These are phyloP conservation scores for Ophiostoma sp. DNA, from an alignment of 2,329 filamentous ascomycete species.

Conservation along the genomic window DNA sequence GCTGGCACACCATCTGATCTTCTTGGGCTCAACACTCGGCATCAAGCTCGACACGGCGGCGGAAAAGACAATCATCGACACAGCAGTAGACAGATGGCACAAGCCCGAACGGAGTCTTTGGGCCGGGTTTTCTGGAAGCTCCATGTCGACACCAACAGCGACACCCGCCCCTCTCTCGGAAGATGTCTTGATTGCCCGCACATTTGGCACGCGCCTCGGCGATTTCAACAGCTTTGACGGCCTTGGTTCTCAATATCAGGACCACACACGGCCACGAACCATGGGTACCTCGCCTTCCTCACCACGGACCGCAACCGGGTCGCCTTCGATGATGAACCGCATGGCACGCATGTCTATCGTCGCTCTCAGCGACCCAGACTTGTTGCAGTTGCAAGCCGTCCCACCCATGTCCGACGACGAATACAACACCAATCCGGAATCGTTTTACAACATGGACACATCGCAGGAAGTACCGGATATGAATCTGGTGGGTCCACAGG, in stretches of 20 bases:
- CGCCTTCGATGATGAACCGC: neutral
- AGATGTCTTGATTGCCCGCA: neutral
- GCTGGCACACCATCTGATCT: conserved; percentile 38
- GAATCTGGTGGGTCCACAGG: neutral
- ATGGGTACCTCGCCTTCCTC: neutral
- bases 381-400: conserved; percentile 28
- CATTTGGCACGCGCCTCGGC: neutral
- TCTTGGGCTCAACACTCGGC: conserved; percentile 35
- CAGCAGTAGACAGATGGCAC: conserved; percentile 36
- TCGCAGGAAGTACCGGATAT: conserved; percentile 20
- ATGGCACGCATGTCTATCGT: conserved; percentile 28
- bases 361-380: conserved; percentile 30
- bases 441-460: conserved; percentile 34
- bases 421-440: conserved; percentile 32
- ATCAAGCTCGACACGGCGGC: conserved; percentile 37
- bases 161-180: neutral
- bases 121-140: conserved; percentile 28
- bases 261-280: neutral
- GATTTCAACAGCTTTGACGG: neutral
- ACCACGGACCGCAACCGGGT: neutral
- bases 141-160: neutral
- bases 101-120: conserved; percentile 36
- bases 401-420: conserved; percentile 26
- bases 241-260: neutral
- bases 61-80: conserved; percentile 37